Evolutionary conservation across 1,284 basidiomycete species (phyloP), one percentile per base, ranked within the genome.

Genomic region (Rhodotorula sp.): DNA sequence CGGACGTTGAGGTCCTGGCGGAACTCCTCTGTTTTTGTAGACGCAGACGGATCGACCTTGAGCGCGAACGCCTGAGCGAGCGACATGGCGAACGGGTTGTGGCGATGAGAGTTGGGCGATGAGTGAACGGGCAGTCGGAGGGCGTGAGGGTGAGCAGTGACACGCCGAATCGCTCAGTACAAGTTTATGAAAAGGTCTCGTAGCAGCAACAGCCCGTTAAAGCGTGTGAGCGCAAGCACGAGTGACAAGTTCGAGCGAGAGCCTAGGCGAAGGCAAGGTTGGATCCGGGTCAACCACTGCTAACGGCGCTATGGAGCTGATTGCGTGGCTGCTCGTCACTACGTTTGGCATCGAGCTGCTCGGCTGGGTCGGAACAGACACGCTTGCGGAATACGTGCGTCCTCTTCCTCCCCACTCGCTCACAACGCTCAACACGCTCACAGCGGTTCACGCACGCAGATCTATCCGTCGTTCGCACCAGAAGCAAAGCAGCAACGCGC

Each of bases 361-460:
- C 70, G 86, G 88, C 65, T 94, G 92, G 92, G 85, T 94, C 67
- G 93, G 93, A 62, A 86, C 91, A 79, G 86, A 88, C 26, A 88
- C 90, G 30, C 84, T 96, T 24, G 84, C 89, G 69, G 88, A 90
- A 65, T 79, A 88, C 68, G 92, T 94, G 75, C 75, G 89, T 85
- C 59, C 67, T 37, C 55, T 71, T 68, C 37, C 24, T 22, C 37
- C 48, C 22, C 56, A 59, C 52, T 30, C 57, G n/a, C 37, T 46
- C 59, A 10, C 55, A 46, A 47, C 58, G 24, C 40, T 26, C n/a
- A 30, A 22, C 9, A 46, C 55, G 7, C 60, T 47, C 20, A 16
- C 58, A 44, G 11, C 40, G 40, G 20, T 18, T 15, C 26, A 11
- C 50, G 13, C 51, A 13, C 47, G 13, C 59, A 65, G 63, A 34